phyloP scores from a whole-genome alignment of 2,329 filamentous ascomycete genomes.

The Aspergillus ibericus region DNA sequence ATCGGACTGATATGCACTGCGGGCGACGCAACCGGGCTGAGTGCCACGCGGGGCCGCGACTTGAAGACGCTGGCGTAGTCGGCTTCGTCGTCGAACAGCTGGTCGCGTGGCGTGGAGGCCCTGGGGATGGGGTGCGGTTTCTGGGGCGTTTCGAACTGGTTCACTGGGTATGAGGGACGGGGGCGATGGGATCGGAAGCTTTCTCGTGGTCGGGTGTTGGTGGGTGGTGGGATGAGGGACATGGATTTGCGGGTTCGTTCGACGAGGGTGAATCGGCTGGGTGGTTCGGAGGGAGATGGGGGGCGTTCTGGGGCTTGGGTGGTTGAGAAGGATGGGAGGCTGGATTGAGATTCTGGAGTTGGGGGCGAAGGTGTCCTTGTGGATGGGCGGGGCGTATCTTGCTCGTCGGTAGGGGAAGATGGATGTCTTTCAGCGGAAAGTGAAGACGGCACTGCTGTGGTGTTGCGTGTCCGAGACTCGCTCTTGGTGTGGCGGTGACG shows the following conservation, averaged over 20 bases:
- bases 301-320: not conserved
- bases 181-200: constrained; percentile 24
- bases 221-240: constrained; percentile 56
- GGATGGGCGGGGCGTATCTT: not conserved
- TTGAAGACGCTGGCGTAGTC: constrained; percentile 84
- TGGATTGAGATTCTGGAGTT: not conserved
- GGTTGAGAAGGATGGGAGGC: not conserved
- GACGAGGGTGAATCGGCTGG: constrained; percentile 54
- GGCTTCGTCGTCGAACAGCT: constrained; percentile 67
- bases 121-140: constrained; percentile 28
- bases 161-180: constrained; percentile 51
- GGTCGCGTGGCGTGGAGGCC: constrained; percentile 60
- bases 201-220: constrained; percentile 21
- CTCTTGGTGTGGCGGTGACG: not conserved
- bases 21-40: constrained; percentile 62
- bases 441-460: not conserved
- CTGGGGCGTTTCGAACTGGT: constrained; percentile 57
- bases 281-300: not conserved
- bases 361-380: not conserved
- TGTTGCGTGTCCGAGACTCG: constrained; percentile 4
- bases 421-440: not conserved
- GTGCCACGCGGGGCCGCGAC: constrained; percentile 75
- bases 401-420: not conserved
- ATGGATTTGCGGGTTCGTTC: constrained; percentile 83
- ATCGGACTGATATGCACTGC: constrained; percentile 37